Evolutionary conservation across 306 rosid genomes (phyloP).

Genomic region (Medicago arabica): DNA sequence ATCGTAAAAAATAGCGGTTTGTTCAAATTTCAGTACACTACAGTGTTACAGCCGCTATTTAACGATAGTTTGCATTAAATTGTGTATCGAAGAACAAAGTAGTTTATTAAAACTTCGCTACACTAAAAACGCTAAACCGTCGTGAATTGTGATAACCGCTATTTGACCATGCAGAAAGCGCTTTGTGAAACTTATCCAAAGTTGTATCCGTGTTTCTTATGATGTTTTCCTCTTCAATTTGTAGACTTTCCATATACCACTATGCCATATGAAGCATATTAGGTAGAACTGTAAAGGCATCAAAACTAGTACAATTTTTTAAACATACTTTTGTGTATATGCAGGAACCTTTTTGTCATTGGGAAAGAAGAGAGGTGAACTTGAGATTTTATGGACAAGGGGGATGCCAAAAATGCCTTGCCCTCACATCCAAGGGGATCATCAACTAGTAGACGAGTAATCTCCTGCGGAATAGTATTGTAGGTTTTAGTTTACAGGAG

Average conservation of each 20-base stretch:
- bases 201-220: constrained; percentile 10
- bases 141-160: background rate
- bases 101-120: background rate
- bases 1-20: background rate
- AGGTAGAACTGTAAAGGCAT: background rate
- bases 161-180: background rate
- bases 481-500: constrained; percentile 50
- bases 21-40: background rate
- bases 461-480: constrained; percentile 32
- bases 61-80: background rate
- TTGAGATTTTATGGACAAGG: constrained; percentile 82
- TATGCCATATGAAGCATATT: background rate
- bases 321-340: constrained; percentile 30
- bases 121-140: too few species aligned
- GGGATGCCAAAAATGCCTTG: constrained; percentile 88
- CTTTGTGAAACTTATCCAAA: background rate
- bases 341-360: constrained; percentile 87
- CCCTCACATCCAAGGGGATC: constrained; percentile 70
- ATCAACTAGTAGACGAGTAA: constrained; percentile 49
- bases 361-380: constrained; percentile 93
- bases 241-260: background rate
- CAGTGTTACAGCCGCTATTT: background rate
- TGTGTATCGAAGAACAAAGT: background rate
- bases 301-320: background rate
- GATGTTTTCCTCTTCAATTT: background rate